Percentiles rank a stretch among this genome's conserved stretches.
Evolutionary conservation across 2,329 filamentous ascomycete species (phyloP).

Genomic region (Pleomassaria siparia): DNA sequence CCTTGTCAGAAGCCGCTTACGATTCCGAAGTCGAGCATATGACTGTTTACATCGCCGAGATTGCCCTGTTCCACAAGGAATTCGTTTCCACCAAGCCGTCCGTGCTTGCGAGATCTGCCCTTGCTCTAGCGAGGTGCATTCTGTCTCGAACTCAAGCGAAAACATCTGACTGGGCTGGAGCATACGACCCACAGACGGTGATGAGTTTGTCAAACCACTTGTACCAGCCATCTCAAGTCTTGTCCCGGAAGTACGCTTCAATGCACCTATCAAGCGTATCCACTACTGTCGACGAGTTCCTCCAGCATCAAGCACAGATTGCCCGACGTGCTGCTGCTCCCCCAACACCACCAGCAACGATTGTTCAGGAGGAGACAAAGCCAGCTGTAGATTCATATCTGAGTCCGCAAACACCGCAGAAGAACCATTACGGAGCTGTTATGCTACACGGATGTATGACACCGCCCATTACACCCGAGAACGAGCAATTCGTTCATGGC

Average conservation of each 20-base stretch:
- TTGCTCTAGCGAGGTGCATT: constrained; percentile 84
- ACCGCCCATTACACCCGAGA: constrained; percentile 80
- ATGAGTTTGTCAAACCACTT: constrained; percentile 66
- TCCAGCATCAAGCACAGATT: constrained; percentile 60
- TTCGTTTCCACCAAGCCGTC: constrained; percentile 93
- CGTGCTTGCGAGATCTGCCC: constrained; percentile 82
- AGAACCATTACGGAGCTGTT: constrained; percentile 65
- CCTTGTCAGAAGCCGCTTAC: constrained; percentile 71
- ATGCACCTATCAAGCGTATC: constrained; percentile 67
- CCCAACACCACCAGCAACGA: constrained; percentile 63
- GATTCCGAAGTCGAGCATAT: constrained; percentile 92
- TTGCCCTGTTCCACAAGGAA: constrained; percentile 93
- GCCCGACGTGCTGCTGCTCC: constrained; percentile 43
- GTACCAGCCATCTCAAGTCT: constrained; percentile 66
- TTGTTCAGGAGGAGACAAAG: constrained; percentile 54
- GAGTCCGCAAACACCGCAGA: constrained; percentile 78
- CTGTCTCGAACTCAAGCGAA: constrained; percentile 76
- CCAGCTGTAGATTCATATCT: constrained; percentile 49
- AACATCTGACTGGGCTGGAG: constrained; percentile 73
- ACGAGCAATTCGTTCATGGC: constrained; percentile 41
- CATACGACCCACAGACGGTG: constrained; percentile 68
- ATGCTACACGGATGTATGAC: constrained; percentile 77
- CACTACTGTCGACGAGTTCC: constrained; percentile 65
- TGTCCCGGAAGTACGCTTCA: constrained; percentile 69
- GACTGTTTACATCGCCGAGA: constrained; percentile 91